Evolutionary conservation across 2,329 filamentous ascomycete species (phyloP), one percentile per base, ranked within the genome.

Genomic region (Claviceps purpurea): DNA sequence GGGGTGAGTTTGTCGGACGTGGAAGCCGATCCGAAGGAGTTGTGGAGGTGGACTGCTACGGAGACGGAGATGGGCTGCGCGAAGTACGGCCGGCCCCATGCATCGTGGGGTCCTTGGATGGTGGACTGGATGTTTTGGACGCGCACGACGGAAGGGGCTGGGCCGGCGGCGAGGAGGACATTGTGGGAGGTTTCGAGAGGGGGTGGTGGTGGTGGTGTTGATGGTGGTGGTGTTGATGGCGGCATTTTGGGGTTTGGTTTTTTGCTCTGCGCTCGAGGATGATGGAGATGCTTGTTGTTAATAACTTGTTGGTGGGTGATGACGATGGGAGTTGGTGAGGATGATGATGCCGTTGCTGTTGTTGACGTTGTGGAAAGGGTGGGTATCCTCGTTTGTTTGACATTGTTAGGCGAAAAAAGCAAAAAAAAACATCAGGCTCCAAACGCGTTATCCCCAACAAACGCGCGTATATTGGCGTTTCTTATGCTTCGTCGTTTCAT

Each of bases 31-130:
- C 68, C 69, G 61, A 89, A 88, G 0, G 74, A 65, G 7, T 68
- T 61, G 14, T 67, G 64, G 54, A 89, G 73, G 3, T 72, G 74
- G 3, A 88, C 72, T 20, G 75, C 73, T 38, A 79, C 75, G 4
- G 81, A 82, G 8, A 89, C 60, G 6, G 78, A 61, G 10, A 80
- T 70, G 7, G 85, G 84, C 65, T 89, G 85, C 11, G 71, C 63
- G 57, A 77, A 79, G 49, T 70, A 65, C 2, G 58, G 52, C 3
- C 84, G 76, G 52, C 81, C 81, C 85, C 85, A 89, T 47, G 82
- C 83, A 63, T 89, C 84, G 38, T 72, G 72, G 26, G 75, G 78
- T n/a, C 75, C 79, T 56, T 69, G 67, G 54, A 81, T 72, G 8
- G 66, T 73, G 52, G 78, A 70, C 54, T 77, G 71, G 1, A 89